Percentiles rank a stretch among this genome's conserved stretches.
Evolutionary conservation across 2,329 filamentous ascomycete genomes (phyloP).

Genomic region (Sarocladiaceae sp.): DNA sequence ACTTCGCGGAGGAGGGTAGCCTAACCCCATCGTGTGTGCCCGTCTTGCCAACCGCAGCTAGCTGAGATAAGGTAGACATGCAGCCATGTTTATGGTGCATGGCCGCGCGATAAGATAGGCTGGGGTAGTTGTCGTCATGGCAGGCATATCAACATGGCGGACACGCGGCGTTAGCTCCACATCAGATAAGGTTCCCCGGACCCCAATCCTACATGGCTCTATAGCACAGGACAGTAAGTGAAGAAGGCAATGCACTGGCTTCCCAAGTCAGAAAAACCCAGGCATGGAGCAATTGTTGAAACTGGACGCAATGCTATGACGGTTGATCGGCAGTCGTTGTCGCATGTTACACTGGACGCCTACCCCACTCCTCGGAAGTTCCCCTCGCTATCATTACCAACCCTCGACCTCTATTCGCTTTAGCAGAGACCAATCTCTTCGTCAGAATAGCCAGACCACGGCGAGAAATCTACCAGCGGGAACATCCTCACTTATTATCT

Average conservation of each 20-base stretch:
- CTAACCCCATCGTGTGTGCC: background rate
- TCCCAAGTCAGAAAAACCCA: background rate
- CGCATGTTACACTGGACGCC: background rate
- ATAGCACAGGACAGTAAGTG: no score
- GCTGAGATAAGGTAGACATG: background rate
- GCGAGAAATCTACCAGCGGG: slow-evolving; percentile 33
- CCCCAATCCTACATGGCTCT: background rate
- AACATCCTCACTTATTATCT: slow-evolving; percentile 38
- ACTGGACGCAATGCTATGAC: background rate
- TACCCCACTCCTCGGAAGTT: background rate
- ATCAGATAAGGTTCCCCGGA: no score
- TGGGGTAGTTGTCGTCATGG: background rate
- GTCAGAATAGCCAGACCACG: slow-evolving; percentile 38
- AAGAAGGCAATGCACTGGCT: background rate
- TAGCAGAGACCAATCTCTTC: background rate
- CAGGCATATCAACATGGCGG: background rate
- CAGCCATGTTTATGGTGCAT: background rate
- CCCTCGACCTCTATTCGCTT: background rate
- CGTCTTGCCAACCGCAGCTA: background rate
- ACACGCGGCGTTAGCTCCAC: background rate
- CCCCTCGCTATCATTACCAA: background rate
- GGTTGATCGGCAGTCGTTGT: background rate
- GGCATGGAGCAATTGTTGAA: background rate
- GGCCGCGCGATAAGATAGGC: background rate
- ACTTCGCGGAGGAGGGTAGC: background rate